Evolutionary conservation across 164 flowering plant genomes (phyloP).

Genomic region (Taxillus chinensis): DNA sequence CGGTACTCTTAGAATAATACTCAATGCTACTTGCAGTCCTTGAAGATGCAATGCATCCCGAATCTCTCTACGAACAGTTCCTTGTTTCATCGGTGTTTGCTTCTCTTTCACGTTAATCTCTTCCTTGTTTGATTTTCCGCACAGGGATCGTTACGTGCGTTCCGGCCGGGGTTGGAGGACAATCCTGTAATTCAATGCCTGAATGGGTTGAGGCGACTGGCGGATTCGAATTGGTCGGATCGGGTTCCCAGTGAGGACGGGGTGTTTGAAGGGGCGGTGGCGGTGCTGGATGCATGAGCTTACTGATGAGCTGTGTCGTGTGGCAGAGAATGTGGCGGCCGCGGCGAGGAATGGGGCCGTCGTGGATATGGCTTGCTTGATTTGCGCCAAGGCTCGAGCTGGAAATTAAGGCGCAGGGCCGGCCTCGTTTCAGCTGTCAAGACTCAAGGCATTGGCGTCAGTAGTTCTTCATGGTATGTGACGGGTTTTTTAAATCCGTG

Average conservation of each 20-base stretch:
- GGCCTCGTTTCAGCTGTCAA: constrained; percentile 35
- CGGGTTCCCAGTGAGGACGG: constrained; percentile 4
- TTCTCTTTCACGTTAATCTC: background rate
- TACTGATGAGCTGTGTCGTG: constrained; percentile 33
- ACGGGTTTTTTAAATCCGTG: background rate
- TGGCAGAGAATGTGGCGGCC: constrained; percentile 46
- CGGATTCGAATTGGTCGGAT: constrained; percentile 10
- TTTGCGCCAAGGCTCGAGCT: constrained; percentile 40
- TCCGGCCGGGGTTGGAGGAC: constrained; percentile 61
- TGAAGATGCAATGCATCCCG: too few species aligned
- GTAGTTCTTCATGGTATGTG: constrained; percentile 61
- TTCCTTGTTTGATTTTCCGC: background rate
- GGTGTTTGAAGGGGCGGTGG: constrained; percentile 28
- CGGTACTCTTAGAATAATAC: constrained; percentile 27
- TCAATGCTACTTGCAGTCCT: too few species aligned
- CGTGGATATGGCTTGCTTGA: constrained; percentile 47
- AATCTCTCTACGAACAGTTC: background rate
- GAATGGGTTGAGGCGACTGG: constrained; percentile 39
- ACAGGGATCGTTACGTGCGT: constrained; percentile 60
- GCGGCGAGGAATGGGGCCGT: constrained; percentile 71
- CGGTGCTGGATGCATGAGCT: constrained; percentile 40
- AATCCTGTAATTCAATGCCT: constrained; percentile 59
- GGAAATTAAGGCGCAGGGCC: constrained; percentile 14
- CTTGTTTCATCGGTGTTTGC: background rate
- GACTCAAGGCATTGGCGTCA: constrained; percentile 48